Evolutionary conservation across 805 yeast species (phyloP).

Genomic region (Middelhovenomyces tepae): DNA sequence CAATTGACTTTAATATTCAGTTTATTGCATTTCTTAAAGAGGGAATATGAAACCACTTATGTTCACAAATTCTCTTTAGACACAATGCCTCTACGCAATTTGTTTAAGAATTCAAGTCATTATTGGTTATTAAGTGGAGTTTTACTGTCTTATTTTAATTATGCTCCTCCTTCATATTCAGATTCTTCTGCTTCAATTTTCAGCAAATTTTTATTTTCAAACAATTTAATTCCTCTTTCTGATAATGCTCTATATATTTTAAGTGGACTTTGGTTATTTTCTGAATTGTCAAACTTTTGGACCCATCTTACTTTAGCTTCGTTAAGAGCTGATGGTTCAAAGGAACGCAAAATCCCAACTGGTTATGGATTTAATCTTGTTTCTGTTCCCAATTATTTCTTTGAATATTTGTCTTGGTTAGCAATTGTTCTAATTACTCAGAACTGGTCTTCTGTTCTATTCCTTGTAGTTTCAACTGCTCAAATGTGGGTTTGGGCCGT

Average conservation of each 20-base stretch:
- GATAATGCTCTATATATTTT: conserved; percentile 10
- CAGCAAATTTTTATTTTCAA: conserved; percentile 20
- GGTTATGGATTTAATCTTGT: conserved; percentile 79
- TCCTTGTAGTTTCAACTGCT: conserved; percentile 56
- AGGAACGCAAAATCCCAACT: conserved; percentile 59
- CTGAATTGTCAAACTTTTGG: conserved; percentile 64
- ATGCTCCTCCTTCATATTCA: conserved; percentile 32
- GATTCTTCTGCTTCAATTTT: conserved; percentile 10
- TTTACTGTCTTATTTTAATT: conserved; percentile 42
- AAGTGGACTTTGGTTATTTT: conserved; percentile 30
- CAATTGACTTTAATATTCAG: conserved; percentile 45
- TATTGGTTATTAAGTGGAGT: conserved; percentile 89
- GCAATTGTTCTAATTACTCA: conserved; percentile 60
- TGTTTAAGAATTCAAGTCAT: conserved; percentile 83
- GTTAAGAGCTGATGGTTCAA: conserved; percentile 47
- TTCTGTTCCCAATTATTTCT: conserved; percentile 91
- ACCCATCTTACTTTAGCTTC: conserved; percentile 57
- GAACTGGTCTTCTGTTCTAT: conserved; percentile 68
- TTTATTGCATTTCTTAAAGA: conserved; percentile 69
- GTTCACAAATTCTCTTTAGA: conserved; percentile 80
- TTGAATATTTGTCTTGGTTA: conserved; percentile 74
- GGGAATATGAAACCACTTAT: conserved; percentile 79
- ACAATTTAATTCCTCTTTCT: conserved; percentile 8
- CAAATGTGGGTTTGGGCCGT: conserved; percentile 94
- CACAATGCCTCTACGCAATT: conserved; percentile 85